Evolutionary conservation across 306 rosid species (phyloP), one percentile per base, ranked within the genome.

Genomic region (Datisca glomerata): DNA sequence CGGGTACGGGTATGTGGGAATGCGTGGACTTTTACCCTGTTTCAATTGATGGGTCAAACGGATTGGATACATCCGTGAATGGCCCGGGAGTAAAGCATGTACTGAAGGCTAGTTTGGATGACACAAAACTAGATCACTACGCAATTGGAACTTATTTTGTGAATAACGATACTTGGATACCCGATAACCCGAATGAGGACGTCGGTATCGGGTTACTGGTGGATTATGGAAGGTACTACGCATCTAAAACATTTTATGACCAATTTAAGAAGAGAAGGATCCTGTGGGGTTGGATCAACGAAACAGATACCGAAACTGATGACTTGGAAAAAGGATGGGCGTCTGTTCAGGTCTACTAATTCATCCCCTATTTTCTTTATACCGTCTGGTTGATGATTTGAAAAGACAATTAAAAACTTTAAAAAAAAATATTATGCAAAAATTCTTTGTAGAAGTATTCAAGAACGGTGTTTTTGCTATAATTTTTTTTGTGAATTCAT

Each of bases 1-100:
- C 89, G 46, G 89, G 69, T 41, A 80, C 96, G 55, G 96, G 96
- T 7, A 85, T 85, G 93, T 85, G 96, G 96, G 96, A 85, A 54
- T 85, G 96, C 15, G 75, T 85, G 3, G 96, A 85, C 24, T 80
- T 85, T 55, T 85, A 67, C 60, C 96, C 96, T 20, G 61, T 85
- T 45, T 32, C 72, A 0, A 14, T 44, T 19, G 52, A 72, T 19
- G 86, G 80, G 74, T 47, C 65, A 1, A n/a, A 16, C 4, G 96
- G 93, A 12, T 24, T 80, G 82, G 85, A 75, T 0, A 77, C 89
- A 0, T 80, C 96, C 1, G 72, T 19, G 7, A 60, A 48, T 47
- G 77, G 69, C 3, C 57, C 67, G 0, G 69, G 61, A 0, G 56
- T 85, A 6, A 85, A 85, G 70, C 85, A 85, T 20, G 78, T 85